Evolutionary conservation across 2,329 filamentous ascomycete genomes (phyloP).

Genomic region (Diaporthe sp.): DNA sequence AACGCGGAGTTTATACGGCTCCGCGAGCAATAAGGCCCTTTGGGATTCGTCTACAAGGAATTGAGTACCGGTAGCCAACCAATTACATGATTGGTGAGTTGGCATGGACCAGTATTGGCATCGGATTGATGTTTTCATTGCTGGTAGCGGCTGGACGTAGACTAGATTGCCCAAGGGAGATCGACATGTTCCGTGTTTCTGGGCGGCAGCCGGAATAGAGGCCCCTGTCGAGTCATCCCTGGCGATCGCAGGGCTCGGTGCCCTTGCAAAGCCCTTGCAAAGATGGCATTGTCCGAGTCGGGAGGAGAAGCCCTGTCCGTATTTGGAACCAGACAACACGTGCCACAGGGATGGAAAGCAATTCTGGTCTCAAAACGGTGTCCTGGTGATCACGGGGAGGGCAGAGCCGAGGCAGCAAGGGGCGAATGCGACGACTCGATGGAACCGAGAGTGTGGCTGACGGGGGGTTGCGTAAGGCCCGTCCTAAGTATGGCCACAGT

Average conservation of each 20-base stretch:
- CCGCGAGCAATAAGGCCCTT: neutral
- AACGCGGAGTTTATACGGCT: neutral
- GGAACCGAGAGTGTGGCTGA: conserved; percentile 22
- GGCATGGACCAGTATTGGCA: neutral
- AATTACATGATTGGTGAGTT: neutral
- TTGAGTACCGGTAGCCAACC: neutral
- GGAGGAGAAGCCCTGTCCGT: neutral
- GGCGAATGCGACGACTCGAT: conserved; percentile 17
- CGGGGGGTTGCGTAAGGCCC: conserved; percentile 7
- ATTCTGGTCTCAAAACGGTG: neutral
- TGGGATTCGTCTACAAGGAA: neutral
- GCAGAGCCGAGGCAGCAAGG: conserved; percentile 20
- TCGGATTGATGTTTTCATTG: neutral
- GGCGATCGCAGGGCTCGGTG: neutral
- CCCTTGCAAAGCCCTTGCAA: neutral
- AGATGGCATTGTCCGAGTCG: neutral
- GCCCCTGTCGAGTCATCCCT: neutral
- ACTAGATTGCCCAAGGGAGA: neutral
- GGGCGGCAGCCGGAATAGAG: conserved; percentile 15
- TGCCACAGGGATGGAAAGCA: conserved; percentile 6
- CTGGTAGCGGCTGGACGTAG: neutral
- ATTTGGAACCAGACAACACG: conserved; percentile 1
- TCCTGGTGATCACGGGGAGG: conserved; percentile 13
- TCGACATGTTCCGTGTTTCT: conserved; percentile 16
- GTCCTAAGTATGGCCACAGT: neutral